Conservation (phyloP, 129 eudicot species). For the Saussurea involucrata region DNA sequence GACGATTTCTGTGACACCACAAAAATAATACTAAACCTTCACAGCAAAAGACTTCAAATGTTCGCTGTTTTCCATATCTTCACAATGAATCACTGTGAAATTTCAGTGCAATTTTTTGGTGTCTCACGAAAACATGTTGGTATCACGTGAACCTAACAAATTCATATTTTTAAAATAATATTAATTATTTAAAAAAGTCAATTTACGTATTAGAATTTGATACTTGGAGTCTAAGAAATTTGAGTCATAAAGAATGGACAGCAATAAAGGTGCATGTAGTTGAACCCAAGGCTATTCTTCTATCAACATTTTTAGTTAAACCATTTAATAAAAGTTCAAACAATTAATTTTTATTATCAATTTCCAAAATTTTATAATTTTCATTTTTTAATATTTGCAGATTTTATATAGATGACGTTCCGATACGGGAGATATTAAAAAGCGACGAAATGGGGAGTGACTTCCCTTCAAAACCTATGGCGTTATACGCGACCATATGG, state of each 20-base stretch:
- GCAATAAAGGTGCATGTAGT: constrained; percentile 20
- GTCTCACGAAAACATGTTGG: too few species aligned
- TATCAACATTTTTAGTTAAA: neutral
- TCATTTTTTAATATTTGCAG: constrained; percentile 25
- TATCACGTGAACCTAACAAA: too few species aligned
- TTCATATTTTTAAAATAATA: neutral
- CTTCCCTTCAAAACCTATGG: constrained; percentile 93
- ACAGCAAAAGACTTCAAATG: too few species aligned
- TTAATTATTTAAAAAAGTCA: constrained; percentile 30
- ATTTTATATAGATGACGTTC: constrained; percentile 75
- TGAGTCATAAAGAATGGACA: constrained; percentile 21
- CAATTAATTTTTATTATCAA: neutral
- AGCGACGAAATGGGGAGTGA: constrained; percentile 75
- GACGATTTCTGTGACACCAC: too few species aligned
- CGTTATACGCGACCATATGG: constrained; percentile 95
- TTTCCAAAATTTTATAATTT: constrained; percentile 2
- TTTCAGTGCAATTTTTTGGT: too few species aligned
- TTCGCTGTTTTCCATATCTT: too few species aligned
- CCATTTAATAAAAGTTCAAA: neutral
- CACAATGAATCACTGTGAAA: too few species aligned
- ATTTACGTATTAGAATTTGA: constrained; percentile 28
- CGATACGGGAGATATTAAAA: constrained; percentile 64
- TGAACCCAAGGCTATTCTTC: constrained; percentile 4
- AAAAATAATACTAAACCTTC: too few species aligned
- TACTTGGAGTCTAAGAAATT: constrained; percentile 32